Evolutionary conservation across 2,329 filamentous ascomycete species (phyloP).

Genomic region (Gliomastix tumulicola): DNA sequence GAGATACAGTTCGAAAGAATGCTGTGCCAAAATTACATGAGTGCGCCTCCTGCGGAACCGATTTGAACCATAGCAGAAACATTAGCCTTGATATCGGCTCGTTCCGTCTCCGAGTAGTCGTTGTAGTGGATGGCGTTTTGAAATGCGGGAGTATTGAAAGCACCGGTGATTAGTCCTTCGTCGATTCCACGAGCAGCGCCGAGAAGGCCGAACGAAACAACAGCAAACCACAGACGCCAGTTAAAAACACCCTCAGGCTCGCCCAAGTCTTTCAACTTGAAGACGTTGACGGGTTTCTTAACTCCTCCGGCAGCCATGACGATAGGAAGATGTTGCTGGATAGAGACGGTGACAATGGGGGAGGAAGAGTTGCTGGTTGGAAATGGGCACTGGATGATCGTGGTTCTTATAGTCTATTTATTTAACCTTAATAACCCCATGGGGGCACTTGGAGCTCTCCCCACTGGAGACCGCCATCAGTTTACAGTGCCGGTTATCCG

Average conservation of each 20-base stretch:
- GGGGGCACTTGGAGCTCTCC: no score
- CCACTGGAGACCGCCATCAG: no score
- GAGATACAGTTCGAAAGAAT: no score
- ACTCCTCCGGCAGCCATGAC: no score
- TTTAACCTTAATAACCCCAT: no score
- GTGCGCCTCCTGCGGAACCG: constrained; percentile 63
- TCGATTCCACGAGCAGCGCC: constrained; percentile 74
- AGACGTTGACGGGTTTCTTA: constrained; percentile 54
- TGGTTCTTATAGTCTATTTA: no score
- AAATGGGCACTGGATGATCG: no score
- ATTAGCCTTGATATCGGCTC: constrained; percentile 66
- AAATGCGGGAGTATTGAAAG: constrained; percentile 59
- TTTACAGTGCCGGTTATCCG: no score
- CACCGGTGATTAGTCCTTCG: constrained; percentile 69
- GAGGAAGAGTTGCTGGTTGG: no score
- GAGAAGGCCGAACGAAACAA: constrained; percentile 66
- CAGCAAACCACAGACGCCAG: constrained; percentile 72
- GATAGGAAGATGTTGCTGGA: no score
- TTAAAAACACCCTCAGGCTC: constrained; percentile 68
- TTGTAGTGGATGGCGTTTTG: constrained; percentile 49
- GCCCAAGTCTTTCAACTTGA: constrained; percentile 53
- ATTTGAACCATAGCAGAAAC: constrained; percentile 78
- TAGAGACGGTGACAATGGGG: no score
- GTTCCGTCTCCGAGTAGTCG: constrained; percentile 40
- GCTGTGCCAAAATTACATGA: constrained; percentile 43